Evolutionary conservation across 2,329 filamentous ascomycete genomes (phyloP).

Genomic region (Chaetomiaceae sp.): DNA sequence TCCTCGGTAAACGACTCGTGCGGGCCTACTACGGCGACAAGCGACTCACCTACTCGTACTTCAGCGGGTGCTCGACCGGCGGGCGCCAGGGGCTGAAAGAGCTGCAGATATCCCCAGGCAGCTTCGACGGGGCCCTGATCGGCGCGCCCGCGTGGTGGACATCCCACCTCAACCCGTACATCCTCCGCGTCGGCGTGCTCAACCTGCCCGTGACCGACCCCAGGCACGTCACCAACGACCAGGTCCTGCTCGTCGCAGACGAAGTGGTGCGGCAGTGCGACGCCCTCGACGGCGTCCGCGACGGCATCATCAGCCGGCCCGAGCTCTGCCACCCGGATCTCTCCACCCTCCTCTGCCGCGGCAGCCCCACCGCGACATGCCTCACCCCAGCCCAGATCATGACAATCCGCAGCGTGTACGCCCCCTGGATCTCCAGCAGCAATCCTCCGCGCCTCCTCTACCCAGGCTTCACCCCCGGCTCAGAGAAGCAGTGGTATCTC

Average conservation of each 20-base stretch:
- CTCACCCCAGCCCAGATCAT: conserved; percentile 39
- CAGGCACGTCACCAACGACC: conserved; percentile 38
- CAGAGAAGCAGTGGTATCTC: conserved; percentile 34
- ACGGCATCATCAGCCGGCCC: conserved; percentile 44
- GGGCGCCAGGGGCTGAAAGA: conserved; percentile 55
- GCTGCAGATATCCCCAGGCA: conserved; percentile 48
- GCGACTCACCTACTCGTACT: conserved; percentile 44
- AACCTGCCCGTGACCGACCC: conserved; percentile 40
- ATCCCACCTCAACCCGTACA: conserved; percentile 37
- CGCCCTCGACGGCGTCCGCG: conserved; percentile 42
- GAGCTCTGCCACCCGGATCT: conserved; percentile 39
- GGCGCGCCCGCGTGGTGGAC: conserved; percentile 43
- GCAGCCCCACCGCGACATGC: conserved; percentile 29
- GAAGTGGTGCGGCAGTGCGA: conserved; percentile 47
- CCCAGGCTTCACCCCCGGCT: conserved; percentile 39
- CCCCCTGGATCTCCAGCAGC: conserved; percentile 26
- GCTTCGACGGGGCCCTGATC: conserved; percentile 55
- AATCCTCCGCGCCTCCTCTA: conserved; percentile 28
- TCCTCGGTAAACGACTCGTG: conserved; percentile 45
- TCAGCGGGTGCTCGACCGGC: conserved; percentile 55
- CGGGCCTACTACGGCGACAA: conserved; percentile 44
- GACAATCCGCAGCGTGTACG: conserved; percentile 30
- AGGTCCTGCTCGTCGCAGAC: conserved; percentile 35
- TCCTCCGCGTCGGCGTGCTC: conserved; percentile 37
- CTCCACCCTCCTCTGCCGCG: conserved; percentile 36